Evolutionary conservation across 2,329 filamentous ascomycete genomes (phyloP).

Genomic region (Coniella lustricola): DNA sequence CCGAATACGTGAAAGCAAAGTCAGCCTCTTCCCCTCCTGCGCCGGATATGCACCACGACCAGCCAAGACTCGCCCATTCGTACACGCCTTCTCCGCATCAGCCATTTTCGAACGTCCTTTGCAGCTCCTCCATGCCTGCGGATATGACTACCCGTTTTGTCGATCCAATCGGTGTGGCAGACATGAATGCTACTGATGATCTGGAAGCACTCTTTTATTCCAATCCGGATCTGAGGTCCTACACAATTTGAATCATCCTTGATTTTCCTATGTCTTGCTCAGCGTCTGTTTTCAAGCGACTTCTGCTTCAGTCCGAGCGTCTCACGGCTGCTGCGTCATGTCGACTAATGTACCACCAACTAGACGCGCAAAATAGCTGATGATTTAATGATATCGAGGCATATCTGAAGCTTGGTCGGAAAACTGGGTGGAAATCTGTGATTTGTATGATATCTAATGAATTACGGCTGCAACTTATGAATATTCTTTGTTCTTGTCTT

Average conservation of each 20-base stretch:
- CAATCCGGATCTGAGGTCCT: constrained; percentile 22
- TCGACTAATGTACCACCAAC: too few relatives aligned
- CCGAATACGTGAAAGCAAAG: constrained; percentile 36
- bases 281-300: background rate
- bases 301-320: background rate
- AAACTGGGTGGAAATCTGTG: too few relatives aligned
- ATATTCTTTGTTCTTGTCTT: too few relatives aligned
- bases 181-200: constrained; percentile 20
- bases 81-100: constrained; percentile 10
- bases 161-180: constrained; percentile 15
- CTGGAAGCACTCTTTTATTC: constrained; percentile 26
- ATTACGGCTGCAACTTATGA: too few relatives aligned
- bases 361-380: too few relatives aligned
- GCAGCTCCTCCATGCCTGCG: constrained; percentile 3
- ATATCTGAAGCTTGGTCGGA: too few relatives aligned
- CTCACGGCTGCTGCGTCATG: too few relatives aligned
- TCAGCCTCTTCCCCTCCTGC: constrained; percentile 1
- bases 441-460: too few relatives aligned
- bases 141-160: constrained; percentile 17
- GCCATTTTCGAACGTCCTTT: constrained; percentile 5
- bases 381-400: too few relatives aligned
- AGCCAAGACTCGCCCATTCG: constrained; percentile 20
- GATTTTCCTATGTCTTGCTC: too few relatives aligned
- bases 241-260: constrained; percentile 15
- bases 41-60: constrained; percentile 23